Percentiles rank a stretch among this genome's conserved stretches.
phyloP scores from a whole-genome alignment of 2,329 filamentous ascomycete genomes.

The Aplosporella prunicola region DNA sequence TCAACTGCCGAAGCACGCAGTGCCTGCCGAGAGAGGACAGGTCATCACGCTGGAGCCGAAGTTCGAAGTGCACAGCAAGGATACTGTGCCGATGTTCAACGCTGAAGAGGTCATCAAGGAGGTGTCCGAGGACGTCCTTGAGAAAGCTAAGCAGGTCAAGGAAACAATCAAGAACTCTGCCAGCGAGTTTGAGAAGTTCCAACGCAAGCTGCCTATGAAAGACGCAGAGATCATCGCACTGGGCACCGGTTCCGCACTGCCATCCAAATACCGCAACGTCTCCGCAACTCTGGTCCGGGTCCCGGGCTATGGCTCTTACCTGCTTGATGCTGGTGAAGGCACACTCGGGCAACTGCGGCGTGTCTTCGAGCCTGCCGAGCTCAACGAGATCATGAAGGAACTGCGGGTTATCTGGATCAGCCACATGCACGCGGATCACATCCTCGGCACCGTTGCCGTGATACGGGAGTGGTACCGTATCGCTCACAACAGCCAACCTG shows the following conservation, averaged over 20 bases:
- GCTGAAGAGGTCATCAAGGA: slow-evolving; percentile 34
- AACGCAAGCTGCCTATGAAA: slow-evolving; percentile 58
- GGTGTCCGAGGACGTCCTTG: slow-evolving; percentile 37
- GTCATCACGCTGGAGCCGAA: slow-evolving; percentile 38
- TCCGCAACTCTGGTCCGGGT: slow-evolving; percentile 78
- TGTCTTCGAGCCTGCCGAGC: slow-evolving; percentile 54
- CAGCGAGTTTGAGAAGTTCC: slow-evolving; percentile 43
- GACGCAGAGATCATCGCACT: slow-evolving; percentile 79
- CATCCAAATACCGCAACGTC: slow-evolving; percentile 92
- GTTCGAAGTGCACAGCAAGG: slow-evolving; percentile 29
- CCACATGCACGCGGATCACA: slow-evolving; percentile 93
- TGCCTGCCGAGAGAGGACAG: slow-evolving; percentile 32
- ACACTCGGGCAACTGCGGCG: slow-evolving; percentile 81
- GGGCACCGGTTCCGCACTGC: slow-evolving; percentile 82
- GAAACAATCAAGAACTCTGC: slow-evolving; percentile 27
- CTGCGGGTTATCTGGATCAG: slow-evolving; percentile 84
- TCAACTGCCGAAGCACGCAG: slow-evolving; percentile 15
- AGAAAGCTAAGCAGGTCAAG: slow-evolving; percentile 41
- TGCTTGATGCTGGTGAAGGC: slow-evolving; percentile 88
- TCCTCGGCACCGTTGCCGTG: slow-evolving; percentile 74
- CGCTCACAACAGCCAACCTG: slow-evolving; percentile 35
- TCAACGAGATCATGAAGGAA: slow-evolving; percentile 63
- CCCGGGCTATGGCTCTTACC: slow-evolving; percentile 75
- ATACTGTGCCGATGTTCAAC: slow-evolving; percentile 18
- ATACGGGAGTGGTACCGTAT: slow-evolving; percentile 69